Conservation (phyloP, 805 yeast species). For the Spathaspora arborariae region DNA sequence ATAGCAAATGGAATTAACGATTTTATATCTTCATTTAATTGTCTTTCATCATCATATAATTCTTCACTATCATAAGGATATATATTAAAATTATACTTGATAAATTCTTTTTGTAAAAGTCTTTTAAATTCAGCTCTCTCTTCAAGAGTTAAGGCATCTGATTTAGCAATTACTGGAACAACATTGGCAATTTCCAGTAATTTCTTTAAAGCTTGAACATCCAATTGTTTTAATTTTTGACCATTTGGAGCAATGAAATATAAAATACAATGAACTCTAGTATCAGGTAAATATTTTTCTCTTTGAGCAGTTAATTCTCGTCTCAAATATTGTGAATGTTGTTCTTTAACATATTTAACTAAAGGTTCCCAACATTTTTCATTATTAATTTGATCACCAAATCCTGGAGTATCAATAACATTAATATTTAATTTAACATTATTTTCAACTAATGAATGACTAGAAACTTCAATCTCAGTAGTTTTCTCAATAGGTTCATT, state of each 20-base stretch:
- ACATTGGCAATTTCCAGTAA: slow-evolving; percentile 89
- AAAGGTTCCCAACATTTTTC: slow-evolving; percentile 97
- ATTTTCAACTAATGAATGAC: slow-evolving; percentile 76
- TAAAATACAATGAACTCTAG: slow-evolving; percentile 90
- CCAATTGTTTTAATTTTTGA: slow-evolving; percentile 79
- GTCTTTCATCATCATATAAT: slow-evolving; percentile 66
- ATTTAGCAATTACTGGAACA: slow-evolving; percentile 91
- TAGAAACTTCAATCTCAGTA: slow-evolving; percentile 71
- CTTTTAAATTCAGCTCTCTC: slow-evolving; percentile 82
- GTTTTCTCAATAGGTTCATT: slow-evolving; percentile 80
- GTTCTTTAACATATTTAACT: slow-evolving; percentile 91
- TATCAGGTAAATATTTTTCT: slow-evolving; percentile 75
- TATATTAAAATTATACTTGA: slow-evolving; percentile 65
- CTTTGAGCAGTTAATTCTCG: slow-evolving; percentile 94
- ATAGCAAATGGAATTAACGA: slow-evolving; percentile 86
- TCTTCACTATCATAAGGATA: slow-evolving; percentile 80
- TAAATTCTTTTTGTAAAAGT: slow-evolving; percentile 71
- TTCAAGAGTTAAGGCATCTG: slow-evolving; percentile 81
- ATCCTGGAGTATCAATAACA: slow-evolving; percentile 95
- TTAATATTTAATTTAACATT: slow-evolving; percentile 82
- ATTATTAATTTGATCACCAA: slow-evolving; percentile 94
- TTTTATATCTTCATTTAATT: slow-evolving; percentile 70
- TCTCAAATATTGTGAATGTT: slow-evolving; percentile 85
- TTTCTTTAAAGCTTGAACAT: slow-evolving; percentile 76
- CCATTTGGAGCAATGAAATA: slow-evolving; percentile 90